These are phyloP conservation scores for Suillus paluster DNA, from an alignment of 768 basidiomycete species.

Conservation along the genomic window DNA sequence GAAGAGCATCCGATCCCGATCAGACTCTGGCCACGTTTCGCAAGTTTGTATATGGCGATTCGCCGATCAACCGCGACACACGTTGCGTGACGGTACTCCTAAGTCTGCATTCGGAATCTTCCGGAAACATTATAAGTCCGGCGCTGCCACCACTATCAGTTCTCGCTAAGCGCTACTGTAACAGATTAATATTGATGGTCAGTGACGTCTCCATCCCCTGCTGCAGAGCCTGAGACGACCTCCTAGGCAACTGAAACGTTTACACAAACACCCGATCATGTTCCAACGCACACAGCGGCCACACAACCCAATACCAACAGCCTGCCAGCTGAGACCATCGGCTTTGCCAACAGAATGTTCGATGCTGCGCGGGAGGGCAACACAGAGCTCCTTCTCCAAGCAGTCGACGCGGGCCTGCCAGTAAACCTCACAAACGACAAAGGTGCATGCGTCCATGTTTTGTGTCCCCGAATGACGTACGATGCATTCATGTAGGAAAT, in stretches of 20 bases:
- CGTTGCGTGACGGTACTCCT: too few relatives aligned
- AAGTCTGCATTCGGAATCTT: too few relatives aligned
- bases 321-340: constrained; percentile 43
- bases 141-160: too few relatives aligned
- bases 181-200: background rate
- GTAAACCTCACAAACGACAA: constrained; percentile 73
- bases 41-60: too few relatives aligned
- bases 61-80: too few relatives aligned
- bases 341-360: constrained; percentile 72
- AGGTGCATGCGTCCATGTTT: constrained; percentile 43
- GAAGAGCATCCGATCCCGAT: too few relatives aligned
- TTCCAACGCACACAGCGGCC: background rate
- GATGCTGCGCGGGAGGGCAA: constrained; percentile 71
- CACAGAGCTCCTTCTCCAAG: constrained; percentile 53
- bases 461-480: constrained; percentile 5
- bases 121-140: too few relatives aligned
- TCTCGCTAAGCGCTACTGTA: too few relatives aligned
- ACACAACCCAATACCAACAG: constrained; percentile 7
- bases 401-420: constrained; percentile 72
- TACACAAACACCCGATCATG: background rate
- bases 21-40: too few relatives aligned
- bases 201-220: background rate
- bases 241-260: constrained; percentile 7
- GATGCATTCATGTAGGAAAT: constrained; percentile 53
- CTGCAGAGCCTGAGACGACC: background rate